Evolutionary conservation across 163 green algal species (phyloP), one percentile per base, ranked within the genome.

Genomic region (Prototheca wickerhamii): DNA sequence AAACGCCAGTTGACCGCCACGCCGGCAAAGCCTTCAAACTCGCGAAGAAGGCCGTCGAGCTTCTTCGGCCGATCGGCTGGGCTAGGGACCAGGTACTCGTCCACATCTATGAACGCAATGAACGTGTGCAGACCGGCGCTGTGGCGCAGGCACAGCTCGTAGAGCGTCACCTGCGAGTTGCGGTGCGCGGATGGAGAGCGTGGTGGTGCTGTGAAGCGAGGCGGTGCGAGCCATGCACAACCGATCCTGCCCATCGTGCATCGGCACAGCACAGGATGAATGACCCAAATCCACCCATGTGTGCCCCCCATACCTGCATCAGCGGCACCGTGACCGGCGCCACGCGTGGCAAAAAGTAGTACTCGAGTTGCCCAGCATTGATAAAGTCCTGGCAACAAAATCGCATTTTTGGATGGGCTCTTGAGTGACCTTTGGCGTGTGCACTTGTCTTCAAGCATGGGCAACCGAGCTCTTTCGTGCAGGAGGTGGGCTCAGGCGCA

Each of bases 51-150:
- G 12, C 3, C 30, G 3, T 33, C 20, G 10, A 65, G 30, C n/a
- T 15, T 20, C 60, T 18, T 17, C 12, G 42, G 8, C 0, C 46
- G 46, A 12, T 54, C 46, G 60, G 42, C 34, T 6, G n/a, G 4
- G 4, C 26, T 20, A 17, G 80, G 50, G 30, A 84, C 44, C 18
- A 84, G 26, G 61, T 80, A 84, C 68, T 84, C 77, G 37, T 84
- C 69, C 0, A 63, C 64, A 34, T 84, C 77, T 6, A 84, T 70
- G 49, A 84, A 84, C 15, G 64, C 77, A 34, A 84, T 82, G 30
- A 65, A 84, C 1, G 58, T 54, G 51, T 84, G 74, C 2, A 15
- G 42, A 10, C 4, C 20, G 15, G 15, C 18, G 8, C 23, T 32
- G 26, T 61, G 35, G 10, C 56, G 31, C 25, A 68, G 62, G 37